Conservation (phyloP, 805 yeast species). For the Nakazawaea molendinolei region DNA sequence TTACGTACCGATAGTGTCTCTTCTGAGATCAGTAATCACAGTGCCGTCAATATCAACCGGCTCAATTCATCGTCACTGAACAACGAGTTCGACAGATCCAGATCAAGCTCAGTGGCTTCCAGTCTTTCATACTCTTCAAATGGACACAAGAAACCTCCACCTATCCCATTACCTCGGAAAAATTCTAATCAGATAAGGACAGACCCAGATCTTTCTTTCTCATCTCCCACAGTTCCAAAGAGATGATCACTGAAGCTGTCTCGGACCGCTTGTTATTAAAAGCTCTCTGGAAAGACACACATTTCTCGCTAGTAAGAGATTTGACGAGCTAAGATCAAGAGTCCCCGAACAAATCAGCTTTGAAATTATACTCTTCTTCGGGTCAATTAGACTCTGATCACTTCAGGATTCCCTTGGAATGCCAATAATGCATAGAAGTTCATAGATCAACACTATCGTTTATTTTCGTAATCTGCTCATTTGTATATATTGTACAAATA, state of each 20-base stretch:
- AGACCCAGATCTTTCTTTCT: slow-evolving; percentile 3
- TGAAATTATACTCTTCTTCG: too few relatives aligned
- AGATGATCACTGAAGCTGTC: neutral
- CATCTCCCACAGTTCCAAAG: slow-evolving; percentile 4
- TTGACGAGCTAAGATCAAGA: too few relatives aligned
- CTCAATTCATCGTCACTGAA: slow-evolving; percentile 7
- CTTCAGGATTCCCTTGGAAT: too few relatives aligned
- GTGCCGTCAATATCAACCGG: slow-evolving; percentile 8
- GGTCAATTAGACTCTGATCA: too few relatives aligned
- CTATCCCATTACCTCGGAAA: slow-evolving; percentile 8
- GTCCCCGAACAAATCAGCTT: too few relatives aligned
- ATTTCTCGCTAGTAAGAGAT: too few relatives aligned
- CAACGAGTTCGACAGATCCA: neutral
- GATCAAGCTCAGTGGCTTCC: slow-evolving; percentile 6
- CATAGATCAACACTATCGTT: too few relatives aligned
- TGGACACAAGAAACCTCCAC: slow-evolving; percentile 9
- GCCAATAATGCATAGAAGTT: too few relatives aligned
- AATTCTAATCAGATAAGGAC: neutral
- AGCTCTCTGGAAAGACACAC: neutral
- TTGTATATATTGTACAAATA: too few relatives aligned
- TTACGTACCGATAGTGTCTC: slow-evolving; percentile 9
- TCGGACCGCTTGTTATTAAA: neutral
- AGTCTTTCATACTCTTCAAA: slow-evolving; percentile 2
- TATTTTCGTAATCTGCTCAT: too few relatives aligned
- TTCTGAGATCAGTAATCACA: slow-evolving; percentile 9